Evolutionary conservation across 331 rosid genomes (phyloP).

Genomic region (Malus hybrid): DNA sequence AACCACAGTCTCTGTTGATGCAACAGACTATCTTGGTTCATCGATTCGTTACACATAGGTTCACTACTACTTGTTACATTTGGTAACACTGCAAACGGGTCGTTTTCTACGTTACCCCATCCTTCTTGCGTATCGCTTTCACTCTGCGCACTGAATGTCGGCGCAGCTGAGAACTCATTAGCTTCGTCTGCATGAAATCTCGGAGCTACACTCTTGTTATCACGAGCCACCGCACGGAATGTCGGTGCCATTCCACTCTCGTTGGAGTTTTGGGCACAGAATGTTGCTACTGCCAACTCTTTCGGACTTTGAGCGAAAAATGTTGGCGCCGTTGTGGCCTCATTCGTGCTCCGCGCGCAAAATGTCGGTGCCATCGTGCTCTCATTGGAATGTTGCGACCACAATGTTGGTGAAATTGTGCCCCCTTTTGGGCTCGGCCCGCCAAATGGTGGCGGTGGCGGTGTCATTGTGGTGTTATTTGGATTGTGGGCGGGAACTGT

Average conservation of each 20-base stretch:
- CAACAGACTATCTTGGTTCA: conserved; percentile 30
- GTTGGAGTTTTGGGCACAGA: too few species aligned
- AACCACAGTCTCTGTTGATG: conserved; percentile 54
- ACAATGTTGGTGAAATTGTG: conserved; percentile 4
- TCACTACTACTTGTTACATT: background rate
- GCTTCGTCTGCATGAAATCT: background rate
- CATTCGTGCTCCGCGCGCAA: background rate
- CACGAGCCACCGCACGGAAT: background rate
- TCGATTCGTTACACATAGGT: conserved; percentile 5
- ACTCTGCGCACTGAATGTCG: background rate
- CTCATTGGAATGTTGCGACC: background rate
- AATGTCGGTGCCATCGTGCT: background rate
- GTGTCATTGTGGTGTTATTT: background rate
- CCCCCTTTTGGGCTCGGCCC: background rate
- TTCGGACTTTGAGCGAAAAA: background rate
- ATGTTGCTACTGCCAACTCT: background rate
- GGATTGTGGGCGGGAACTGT: background rate
- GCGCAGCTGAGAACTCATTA: background rate
- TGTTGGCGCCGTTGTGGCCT: conserved; percentile 6
- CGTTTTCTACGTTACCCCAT: background rate
- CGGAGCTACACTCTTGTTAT: background rate
- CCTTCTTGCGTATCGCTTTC: background rate
- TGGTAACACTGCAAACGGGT: conserved; percentile 47
- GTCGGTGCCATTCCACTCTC: background rate
- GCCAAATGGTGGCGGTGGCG: background rate